Conservation (phyloP, 2,329 filamentous ascomycete species). For the Aspergillus ibericus region DNA sequence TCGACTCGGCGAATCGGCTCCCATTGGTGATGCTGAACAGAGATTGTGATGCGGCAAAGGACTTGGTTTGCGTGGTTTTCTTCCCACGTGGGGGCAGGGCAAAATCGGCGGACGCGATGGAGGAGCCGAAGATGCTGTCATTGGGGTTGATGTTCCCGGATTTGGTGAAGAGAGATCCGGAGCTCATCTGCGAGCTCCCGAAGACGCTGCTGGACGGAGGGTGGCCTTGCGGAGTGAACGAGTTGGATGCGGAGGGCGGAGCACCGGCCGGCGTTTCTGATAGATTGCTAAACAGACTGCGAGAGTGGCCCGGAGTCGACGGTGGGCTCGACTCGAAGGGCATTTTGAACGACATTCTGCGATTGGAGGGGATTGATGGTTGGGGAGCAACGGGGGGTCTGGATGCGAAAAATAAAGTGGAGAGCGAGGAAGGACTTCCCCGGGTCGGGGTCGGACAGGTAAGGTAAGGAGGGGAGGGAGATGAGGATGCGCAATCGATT, state of each 20-base stretch:
- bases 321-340: slow-evolving; percentile 39
- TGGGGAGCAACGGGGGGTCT: background rate
- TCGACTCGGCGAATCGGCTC: slow-evolving; percentile 27
- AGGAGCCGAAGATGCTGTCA: slow-evolving; percentile 41
- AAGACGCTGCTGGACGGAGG: slow-evolving; percentile 53
- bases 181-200: slow-evolving; percentile 51
- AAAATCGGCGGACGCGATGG: slow-evolving; percentile 37
- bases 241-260: slow-evolving; percentile 53
- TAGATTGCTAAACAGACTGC: slow-evolving; percentile 41
- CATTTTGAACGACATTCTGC: slow-evolving; percentile 39
- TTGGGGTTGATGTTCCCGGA: slow-evolving; percentile 37
- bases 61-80: slow-evolving; percentile 24
- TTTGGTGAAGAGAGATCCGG: slow-evolving; percentile 38
- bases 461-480: background rate
- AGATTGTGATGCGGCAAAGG: slow-evolving; percentile 27
- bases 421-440: background rate
- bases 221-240: slow-evolving; percentile 58
- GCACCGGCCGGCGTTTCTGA: slow-evolving; percentile 61
- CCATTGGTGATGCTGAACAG: slow-evolving; percentile 31
- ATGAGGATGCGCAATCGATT: background rate
- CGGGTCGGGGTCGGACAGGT: background rate
- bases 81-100: slow-evolving; percentile 31
- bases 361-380: background rate
- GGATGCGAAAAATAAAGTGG: background rate
- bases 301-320: slow-evolving; percentile 41